phyloP scores from a whole-genome alignment of 441 rosid genomes.

The Breynia disticha region DNA sequence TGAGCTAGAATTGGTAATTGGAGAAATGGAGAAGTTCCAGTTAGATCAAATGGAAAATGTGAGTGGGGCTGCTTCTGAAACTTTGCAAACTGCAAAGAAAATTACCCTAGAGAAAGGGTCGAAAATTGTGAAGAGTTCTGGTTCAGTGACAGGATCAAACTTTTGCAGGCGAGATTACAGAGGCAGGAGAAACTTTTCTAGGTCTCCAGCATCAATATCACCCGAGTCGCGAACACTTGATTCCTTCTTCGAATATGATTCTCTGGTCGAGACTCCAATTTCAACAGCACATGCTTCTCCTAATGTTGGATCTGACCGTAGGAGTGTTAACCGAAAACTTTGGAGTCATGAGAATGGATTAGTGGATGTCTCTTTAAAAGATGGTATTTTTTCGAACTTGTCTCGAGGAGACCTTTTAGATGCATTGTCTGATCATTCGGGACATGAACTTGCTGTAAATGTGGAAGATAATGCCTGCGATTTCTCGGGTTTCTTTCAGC shows the following conservation, averaged over 20 bases:
- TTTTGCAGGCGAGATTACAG: constrained; percentile 36
- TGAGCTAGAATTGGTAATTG: constrained; percentile 51
- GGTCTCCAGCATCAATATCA: constrained; percentile 47
- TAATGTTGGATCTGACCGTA: constrained; percentile 34
- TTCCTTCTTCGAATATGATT: constrained; percentile 56
- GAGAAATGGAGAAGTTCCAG: constrained; percentile 74
- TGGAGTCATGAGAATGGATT: constrained; percentile 62
- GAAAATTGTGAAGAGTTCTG: constrained; percentile 43
- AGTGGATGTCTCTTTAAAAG: constrained; percentile 75
- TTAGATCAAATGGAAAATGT: constrained; percentile 74
- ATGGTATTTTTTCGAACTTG: constrained; percentile 61
- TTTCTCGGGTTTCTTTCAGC: constrained; percentile 51
- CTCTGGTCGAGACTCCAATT: constrained; percentile 58
- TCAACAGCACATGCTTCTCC: constrained; percentile 39
- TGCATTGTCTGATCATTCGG: constrained; percentile 28
- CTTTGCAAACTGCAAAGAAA: constrained; percentile 64
- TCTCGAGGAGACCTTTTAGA: constrained; percentile 30
- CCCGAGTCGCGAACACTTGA: constrained; percentile 79
- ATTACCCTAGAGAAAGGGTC: constrained; percentile 39
- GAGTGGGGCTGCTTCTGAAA: constrained; percentile 77
- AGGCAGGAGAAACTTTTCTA: constrained; percentile 23
- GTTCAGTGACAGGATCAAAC: constrained; percentile 65
- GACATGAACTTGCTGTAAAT: constrained; percentile 28
- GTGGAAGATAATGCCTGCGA: constrained; percentile 35
- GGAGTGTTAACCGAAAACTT: constrained; percentile 61